Base-by-base conservation (phyloP, 2,329 filamentous ascomycete genomes). In the Salinomyces thailandicus region DNA sequence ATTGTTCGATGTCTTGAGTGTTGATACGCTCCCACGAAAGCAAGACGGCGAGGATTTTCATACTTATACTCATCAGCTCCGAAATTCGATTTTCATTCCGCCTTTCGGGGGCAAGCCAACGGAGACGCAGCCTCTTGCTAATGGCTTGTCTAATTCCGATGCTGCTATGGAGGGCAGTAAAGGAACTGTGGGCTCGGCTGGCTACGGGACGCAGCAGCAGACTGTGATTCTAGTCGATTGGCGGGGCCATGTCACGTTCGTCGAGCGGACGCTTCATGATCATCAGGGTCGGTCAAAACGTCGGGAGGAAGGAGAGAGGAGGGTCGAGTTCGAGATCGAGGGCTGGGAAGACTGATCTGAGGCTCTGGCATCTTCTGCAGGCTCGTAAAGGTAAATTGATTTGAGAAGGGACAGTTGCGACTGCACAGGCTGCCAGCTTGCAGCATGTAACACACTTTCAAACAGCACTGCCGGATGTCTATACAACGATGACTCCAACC, bases 181-280 rank as follows among this genome's bases (percentile, higher is more conserved):
- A 22, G 22, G 9, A 26, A 9, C 22, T 8, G 49, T 44, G n/a
- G 41, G 42, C 7, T 30, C 47, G 5, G 72, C 71, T 0, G 57
- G 68, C 5, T 81, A 81, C 51, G 77, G 76, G 0, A 81, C 77
- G 2, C 73, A 77, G 51, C 76, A 75, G 55, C 75, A 80, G 52
- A 76, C 72, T 1, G 59, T 80, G 5, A 61, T 80, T 2, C 55
- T 81, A 11, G 73, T 77, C 14, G 62, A 69, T 47, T 58, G 59
- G 18, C 50, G 67, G n/a, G 73, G 73, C 2, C 64, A 66, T 36
- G 66, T 77, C 22, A 71, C 66, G n/a, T 80, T 73, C 48, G 63
- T 78, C 20, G 77, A 81, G 54, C 62, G 75, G 38, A 78, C 75
- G 13, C 52, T 80, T 14, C 77, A 68, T 49, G 72, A 77, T 48